A percentile compares a stretch with the other conserved stretches of the same genome.
phyloP scores from a whole-genome alignment of 352 stramenopile genomes.

The Phytopythium boreale region DNA sequence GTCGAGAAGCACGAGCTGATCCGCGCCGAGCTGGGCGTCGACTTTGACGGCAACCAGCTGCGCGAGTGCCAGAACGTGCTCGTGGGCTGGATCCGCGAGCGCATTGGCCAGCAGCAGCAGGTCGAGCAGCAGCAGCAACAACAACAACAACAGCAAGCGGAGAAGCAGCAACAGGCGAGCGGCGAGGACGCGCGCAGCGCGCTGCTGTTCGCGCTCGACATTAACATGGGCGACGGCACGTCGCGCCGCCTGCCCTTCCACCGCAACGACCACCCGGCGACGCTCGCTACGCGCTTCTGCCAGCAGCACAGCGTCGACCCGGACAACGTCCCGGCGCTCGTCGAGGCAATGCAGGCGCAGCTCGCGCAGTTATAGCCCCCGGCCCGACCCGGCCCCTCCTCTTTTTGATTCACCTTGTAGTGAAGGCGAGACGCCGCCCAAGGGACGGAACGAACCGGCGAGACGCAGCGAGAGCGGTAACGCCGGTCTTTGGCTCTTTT shows the following conservation, averaged over 20 bases:
- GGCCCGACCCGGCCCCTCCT: background rate
- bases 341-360: conserved; percentile 54
- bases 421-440: background rate
- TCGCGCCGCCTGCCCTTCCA: conserved; percentile 44
- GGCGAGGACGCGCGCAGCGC: conserved; percentile 19
- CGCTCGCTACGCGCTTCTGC: conserved; percentile 55
- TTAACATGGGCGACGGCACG: conserved; percentile 51
- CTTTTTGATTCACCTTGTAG: background rate
- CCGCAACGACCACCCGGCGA: conserved; percentile 44
- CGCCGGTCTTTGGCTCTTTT: background rate
- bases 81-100: conserved; percentile 32
- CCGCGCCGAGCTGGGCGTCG: conserved; percentile 38
- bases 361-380: conserved; percentile 28
- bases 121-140: conserved; percentile 8
- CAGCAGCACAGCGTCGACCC: conserved; percentile 44
- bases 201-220: conserved; percentile 67
- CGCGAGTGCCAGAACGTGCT: conserved; percentile 60
- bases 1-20: conserved; percentile 66
- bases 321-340: conserved; percentile 54
- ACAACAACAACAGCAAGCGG: conserved; percentile 16
- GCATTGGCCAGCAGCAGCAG: conserved; percentile 17
- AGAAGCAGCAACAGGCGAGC: background rate
- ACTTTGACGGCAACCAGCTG: conserved; percentile 60
- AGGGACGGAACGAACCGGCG: too few species aligned
- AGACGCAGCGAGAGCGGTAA: too few species aligned